Conservation (phyloP, 306 rosid species). For the Astragalus glycyphyllos region DNA sequence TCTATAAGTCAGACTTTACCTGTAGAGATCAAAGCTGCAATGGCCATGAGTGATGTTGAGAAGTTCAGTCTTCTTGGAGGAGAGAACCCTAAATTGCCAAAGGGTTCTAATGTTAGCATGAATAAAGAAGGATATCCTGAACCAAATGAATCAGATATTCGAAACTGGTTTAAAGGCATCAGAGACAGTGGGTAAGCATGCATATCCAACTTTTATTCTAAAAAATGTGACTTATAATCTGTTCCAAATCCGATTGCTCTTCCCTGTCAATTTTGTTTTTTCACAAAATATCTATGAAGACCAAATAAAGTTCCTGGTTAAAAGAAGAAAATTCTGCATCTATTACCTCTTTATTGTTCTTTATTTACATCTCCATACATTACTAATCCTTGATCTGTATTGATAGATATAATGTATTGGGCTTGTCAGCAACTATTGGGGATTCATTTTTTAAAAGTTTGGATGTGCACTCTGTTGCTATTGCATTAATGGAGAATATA, state of each 20-base stretch:
- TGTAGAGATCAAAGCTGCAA: slow-evolving; percentile 83
- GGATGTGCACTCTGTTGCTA: slow-evolving; percentile 70
- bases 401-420: slow-evolving; percentile 86
- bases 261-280: slow-evolving; percentile 14
- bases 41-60: slow-evolving; percentile 84
- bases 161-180: slow-evolving; percentile 94
- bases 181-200: slow-evolving; percentile 91
- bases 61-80: slow-evolving; percentile 88
- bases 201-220: slow-evolving; percentile 22
- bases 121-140: slow-evolving; percentile 73
- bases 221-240: slow-evolving; percentile 16
- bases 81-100: slow-evolving; percentile 76
- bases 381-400: slow-evolving; percentile 40
- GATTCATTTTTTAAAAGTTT: slow-evolving; percentile 75
- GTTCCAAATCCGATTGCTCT: slow-evolving; percentile 17
- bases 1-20: slow-evolving; percentile 74
- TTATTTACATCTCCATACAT: slow-evolving; percentile 29
- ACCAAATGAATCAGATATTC: slow-evolving; percentile 73
- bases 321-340: slow-evolving; percentile 35
- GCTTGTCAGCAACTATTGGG: slow-evolving; percentile 86
- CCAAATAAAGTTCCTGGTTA: slow-evolving; percentile 34
- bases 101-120: slow-evolving; percentile 57
- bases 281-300: slow-evolving; percentile 23
- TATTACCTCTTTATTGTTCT: slow-evolving; percentile 29
- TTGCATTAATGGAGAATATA: slow-evolving; percentile 88